phyloP scores from a whole-genome alignment of 2,329 filamentous ascomycete species.

The Cladobotryum protrusum region DNA sequence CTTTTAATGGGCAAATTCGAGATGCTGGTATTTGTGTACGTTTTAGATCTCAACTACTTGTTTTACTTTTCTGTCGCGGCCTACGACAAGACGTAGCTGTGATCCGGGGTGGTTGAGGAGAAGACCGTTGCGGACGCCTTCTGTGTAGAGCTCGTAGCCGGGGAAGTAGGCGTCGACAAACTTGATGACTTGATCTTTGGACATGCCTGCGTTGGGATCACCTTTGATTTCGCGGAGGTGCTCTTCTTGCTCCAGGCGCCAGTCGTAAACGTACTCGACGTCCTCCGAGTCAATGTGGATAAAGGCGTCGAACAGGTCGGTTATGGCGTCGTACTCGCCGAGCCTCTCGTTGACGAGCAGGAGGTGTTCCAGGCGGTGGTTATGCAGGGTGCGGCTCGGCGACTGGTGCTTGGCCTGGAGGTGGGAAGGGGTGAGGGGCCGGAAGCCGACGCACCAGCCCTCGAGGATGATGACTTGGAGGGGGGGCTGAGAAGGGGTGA shows the following conservation, averaged over 20 bases:
- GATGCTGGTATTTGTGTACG: too few relatives aligned
- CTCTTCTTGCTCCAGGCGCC: conserved; percentile 76
- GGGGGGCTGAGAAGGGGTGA: conserved; percentile 29
- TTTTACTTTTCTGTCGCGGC: conserved; percentile 53
- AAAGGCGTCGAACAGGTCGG: conserved; percentile 46
- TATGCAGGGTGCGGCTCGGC: conserved; percentile 42
- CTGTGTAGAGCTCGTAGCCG: conserved; percentile 63
- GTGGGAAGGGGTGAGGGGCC: conserved; percentile 48
- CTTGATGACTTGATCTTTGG: conserved; percentile 65
- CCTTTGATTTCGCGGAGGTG: conserved; percentile 60
- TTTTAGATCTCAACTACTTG: conserved; percentile 38
- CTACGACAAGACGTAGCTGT: conserved; percentile 58
- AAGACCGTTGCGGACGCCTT: conserved; percentile 51
- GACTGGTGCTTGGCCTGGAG: conserved; percentile 47
- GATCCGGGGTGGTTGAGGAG: conserved; percentile 43
- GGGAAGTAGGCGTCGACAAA: conserved; percentile 70
- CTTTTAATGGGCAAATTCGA: too few relatives aligned
- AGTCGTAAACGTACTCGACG: conserved; percentile 70
- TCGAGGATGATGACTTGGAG: conserved; percentile 71
- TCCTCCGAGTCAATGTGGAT: conserved; percentile 64
- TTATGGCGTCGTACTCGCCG: conserved; percentile 41
- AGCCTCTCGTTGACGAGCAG: conserved; percentile 45
- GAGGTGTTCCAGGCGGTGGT: conserved; percentile 44
- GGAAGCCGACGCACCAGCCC: conserved; percentile 88
- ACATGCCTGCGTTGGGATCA: conserved; percentile 60